Percentiles rank a stretch among this genome's conserved stretches.
phyloP scores from a whole-genome alignment of 768 basidiomycete species.

The Russula ochroleuca region DNA sequence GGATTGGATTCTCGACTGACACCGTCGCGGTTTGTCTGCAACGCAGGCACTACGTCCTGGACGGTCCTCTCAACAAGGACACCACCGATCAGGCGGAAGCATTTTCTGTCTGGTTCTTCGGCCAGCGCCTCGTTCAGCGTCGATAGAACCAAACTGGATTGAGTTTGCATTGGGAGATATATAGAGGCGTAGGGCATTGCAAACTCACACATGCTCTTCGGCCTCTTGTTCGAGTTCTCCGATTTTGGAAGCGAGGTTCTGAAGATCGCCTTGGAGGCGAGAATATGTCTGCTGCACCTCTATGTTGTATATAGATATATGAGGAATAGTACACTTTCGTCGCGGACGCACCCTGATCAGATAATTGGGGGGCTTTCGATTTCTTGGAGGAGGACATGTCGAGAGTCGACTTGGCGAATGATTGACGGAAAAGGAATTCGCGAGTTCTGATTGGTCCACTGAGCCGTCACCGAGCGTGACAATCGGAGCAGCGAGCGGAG shows the following conservation, averaged over 20 bases:
- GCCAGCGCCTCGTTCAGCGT: conserved; percentile 79
- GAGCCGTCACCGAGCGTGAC: conserved; percentile 19
- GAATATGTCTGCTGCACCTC: conserved; percentile 82
- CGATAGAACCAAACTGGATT: conserved; percentile 74
- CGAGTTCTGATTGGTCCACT: conserved; percentile 46
- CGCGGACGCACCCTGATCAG: conserved; percentile 68
- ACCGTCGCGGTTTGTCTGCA: conserved; percentile 86
- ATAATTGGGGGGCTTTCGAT: conserved; percentile 51
- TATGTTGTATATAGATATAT: conserved; percentile 40
- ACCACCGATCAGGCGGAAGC: conserved; percentile 94
- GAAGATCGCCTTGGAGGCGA: conserved; percentile 82
- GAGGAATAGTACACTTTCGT: not conserved
- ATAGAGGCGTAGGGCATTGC: not conserved
- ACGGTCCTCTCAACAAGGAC: conserved; percentile 95
- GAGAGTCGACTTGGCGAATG: not conserved
- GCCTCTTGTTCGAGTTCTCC: conserved; percentile 94
- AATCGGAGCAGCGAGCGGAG: not conserved
- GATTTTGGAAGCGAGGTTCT: conserved; percentile 89
- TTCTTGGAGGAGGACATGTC: conserved; percentile 58
- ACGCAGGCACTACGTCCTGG: conserved; percentile 84
- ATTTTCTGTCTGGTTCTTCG: conserved; percentile 88
- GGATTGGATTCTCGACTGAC: conserved; percentile 43
- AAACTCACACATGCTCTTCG: conserved; percentile 85
- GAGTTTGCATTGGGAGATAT: conserved; percentile 7
- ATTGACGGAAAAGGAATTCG: conserved; percentile 29